Percentiles rank a stretch among this genome's conserved stretches.
Conservation (phyloP, 2,329 filamentous ascomycete genomes). For the Madurella fahalii region DNA sequence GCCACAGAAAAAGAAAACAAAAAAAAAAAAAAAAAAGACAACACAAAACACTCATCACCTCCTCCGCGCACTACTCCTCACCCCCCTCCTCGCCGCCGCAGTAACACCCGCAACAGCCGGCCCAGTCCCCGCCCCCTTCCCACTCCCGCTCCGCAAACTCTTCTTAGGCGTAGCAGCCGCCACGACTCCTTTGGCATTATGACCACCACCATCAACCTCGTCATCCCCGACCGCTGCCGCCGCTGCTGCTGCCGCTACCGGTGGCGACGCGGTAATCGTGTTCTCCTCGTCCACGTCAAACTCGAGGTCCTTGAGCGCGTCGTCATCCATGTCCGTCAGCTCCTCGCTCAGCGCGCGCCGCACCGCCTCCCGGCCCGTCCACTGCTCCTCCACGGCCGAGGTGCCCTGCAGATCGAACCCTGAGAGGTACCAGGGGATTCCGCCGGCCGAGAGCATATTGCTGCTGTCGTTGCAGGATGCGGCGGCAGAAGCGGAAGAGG, state of each 20-base stretch:
- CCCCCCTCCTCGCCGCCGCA: conserved; percentile 26
- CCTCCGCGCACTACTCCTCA: conserved; percentile 32
- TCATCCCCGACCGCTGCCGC: conserved; percentile 3
- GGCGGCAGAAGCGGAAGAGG: background rate
- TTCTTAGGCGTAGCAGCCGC: conserved; percentile 3
- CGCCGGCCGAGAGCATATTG: conserved; percentile 64
- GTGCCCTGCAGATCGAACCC: conserved; percentile 76
- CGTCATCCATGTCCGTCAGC: conserved; percentile 87
- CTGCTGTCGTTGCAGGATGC: background rate
- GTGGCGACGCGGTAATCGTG: conserved; percentile 35
- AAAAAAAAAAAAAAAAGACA: conserved; percentile 12
- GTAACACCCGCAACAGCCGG: background rate
- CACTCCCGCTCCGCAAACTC: background rate
- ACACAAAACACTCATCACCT: conserved; percentile 21
- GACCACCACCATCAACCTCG: background rate
- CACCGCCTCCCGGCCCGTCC: conserved; percentile 65
- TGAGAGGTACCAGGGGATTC: conserved; percentile 83
- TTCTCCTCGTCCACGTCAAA: conserved; percentile 48
- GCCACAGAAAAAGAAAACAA: conserved; percentile 25
- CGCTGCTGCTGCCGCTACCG: background rate
- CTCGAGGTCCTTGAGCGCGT: conserved; percentile 70
- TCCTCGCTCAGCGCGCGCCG: conserved; percentile 69
- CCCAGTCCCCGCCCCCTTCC: background rate
- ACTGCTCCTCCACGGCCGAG: conserved; percentile 71
- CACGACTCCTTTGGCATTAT: background rate